phyloP scores from a whole-genome alignment of 129 eudicot genomes.

The Saussurea involucrata region DNA sequence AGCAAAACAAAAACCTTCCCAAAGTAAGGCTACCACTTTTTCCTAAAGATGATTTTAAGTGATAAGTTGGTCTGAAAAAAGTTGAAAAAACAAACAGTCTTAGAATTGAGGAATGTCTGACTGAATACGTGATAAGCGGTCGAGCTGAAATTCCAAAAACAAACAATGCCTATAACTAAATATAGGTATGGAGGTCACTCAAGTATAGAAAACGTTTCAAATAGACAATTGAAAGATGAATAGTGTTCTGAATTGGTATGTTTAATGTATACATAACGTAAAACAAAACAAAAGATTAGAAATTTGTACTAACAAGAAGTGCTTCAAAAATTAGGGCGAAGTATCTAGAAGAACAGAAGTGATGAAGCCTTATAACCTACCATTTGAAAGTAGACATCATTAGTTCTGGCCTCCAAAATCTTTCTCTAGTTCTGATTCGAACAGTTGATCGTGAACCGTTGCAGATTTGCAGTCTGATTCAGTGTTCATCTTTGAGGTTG shows the following conservation, averaged over 20 bases:
- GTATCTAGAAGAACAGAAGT: not conserved
- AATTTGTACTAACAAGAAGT: not conserved
- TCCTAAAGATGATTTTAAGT: too few relatives aligned
- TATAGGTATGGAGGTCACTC: too few relatives aligned
- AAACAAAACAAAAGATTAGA: not conserved
- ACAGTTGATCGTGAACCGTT: too few relatives aligned
- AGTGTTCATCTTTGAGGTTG: not conserved
- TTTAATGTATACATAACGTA: not conserved
- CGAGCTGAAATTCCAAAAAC: too few relatives aligned
- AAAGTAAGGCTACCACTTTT: too few relatives aligned
- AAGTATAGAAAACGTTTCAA: not conserved
- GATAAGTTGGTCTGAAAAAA: too few relatives aligned
- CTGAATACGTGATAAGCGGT: too few relatives aligned
- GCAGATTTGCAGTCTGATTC: too few relatives aligned
- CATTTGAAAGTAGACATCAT: not conserved
- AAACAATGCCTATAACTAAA: too few relatives aligned
- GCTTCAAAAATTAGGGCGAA: not conserved
- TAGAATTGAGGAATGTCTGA: too few relatives aligned
- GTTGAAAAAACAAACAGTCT: too few relatives aligned
- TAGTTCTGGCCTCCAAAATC: not conserved
- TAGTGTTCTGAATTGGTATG: not conserved
- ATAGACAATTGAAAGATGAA: not conserved
- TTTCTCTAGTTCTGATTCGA: not conserved
- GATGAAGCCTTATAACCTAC: not conserved
- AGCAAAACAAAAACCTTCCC: too few relatives aligned